Base-by-base conservation (phyloP, 164 flowering plant genomes). In the Nymphaea thermarum region DNA sequence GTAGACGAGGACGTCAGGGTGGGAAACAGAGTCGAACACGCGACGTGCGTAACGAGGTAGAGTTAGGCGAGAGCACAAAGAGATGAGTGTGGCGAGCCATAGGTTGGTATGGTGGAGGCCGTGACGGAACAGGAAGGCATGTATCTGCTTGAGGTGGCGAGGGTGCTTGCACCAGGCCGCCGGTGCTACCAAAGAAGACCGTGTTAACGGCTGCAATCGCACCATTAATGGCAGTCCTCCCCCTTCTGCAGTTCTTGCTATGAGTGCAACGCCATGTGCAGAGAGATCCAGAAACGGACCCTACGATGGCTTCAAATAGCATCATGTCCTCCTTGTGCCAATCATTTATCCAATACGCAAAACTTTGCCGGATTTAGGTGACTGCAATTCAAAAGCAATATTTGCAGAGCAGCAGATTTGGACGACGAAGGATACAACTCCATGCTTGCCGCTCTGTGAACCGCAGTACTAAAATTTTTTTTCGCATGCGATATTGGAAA, bases 21-120 rank as follows among this genome's bases (percentile, higher is more conserved):
- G 59, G 42, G 74, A 68, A 17, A 68, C 62, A 4, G 79, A 78
- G 62, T 62, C 61, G 71, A 78, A 81, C 43, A 81, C 60, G 57
- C 66, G 79, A 66, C 69, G 72, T 41, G 82, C 60, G 65, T 84
- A 89, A 43, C 67, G 6, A 0, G 77, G 68, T 0, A 86, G 90
- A 14, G 88, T 81, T 67, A 83, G 60, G 61, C 82, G 79, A 51
- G 79, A 73, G 73, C 85, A 84, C 44, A 69, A 79, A 72, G 42
- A 62, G 71, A 86, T 72, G 74, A 86, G 86, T 4, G 70, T 79
- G 17, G 88, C 51, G 44, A 82, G 75, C 78, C 79, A 83, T 77
- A 73, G 76, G 77, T 68, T 72, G 59, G 75, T 71, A 69, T 64
- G 73, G 55, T 77, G 78, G 65, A 84, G 83, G 65, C 80, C 74